Percentiles rank a stretch among this genome's conserved stretches.
These are phyloP conservation scores for Fusarium succisae DNA, from an alignment of 2,329 filamentous ascomycete genomes.

Conservation along the genomic window DNA sequence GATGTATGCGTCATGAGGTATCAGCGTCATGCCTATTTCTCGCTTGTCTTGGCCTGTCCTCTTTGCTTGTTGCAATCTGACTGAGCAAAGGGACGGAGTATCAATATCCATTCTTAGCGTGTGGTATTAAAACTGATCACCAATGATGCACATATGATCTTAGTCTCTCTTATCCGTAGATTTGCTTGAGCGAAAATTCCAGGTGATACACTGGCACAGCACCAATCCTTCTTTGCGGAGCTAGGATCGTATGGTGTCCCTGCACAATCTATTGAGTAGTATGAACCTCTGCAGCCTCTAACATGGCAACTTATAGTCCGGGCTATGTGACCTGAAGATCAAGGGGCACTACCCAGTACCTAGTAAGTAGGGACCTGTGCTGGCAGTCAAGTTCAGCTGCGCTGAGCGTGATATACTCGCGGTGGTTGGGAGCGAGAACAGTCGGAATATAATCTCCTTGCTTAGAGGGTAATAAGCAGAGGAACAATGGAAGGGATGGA, in stretches of 20 bases:
- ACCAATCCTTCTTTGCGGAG: conserved; percentile 23
- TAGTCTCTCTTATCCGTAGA: conserved; percentile 10
- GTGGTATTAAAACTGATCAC: conserved; percentile 5
- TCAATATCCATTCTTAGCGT: background rate
- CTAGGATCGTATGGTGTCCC: conserved; percentile 27
- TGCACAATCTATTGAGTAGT: conserved; percentile 29
- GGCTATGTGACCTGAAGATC: conserved; percentile 1
- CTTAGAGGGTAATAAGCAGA: conserved; percentile 9
- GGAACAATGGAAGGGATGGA: conserved; percentile 12
- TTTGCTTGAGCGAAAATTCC: conserved; percentile 15
- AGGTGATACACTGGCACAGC: conserved; percentile 36
- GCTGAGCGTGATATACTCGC: background rate
- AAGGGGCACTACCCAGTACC: background rate
- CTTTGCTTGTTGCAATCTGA: conserved; percentile 10
- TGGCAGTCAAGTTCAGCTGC: conserved; percentile 7
- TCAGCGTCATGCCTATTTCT: conserved; percentile 15
- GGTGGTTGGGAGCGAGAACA: conserved; percentile 5
- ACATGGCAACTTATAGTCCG: conserved; percentile 15
- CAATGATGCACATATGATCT: conserved; percentile 36
- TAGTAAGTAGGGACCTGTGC: background rate
- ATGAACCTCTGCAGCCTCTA: background rate
- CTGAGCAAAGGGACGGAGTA: background rate
- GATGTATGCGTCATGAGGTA: conserved; percentile 41
- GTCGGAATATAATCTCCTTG: conserved; percentile 19
- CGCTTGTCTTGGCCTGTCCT: conserved; percentile 11